A percentile compares a stretch with the other conserved stretches of the same genome.
Conservation (phyloP, 352 stramenopile species). For the Pythium monospermum region DNA sequence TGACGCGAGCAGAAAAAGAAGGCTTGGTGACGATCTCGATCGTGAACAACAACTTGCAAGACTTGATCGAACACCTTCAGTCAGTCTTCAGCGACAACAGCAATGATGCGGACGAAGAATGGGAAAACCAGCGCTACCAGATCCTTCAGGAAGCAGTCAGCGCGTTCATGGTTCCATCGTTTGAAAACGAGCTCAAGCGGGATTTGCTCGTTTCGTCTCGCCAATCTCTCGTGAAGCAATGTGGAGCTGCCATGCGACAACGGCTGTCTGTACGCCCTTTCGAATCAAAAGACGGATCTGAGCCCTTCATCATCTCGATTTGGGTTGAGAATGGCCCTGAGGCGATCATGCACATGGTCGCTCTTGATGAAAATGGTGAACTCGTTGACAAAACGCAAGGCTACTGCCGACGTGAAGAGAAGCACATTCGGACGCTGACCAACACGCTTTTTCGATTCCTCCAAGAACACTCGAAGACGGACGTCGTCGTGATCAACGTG, state of each 20-base stretch:
- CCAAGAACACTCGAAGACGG: constrained; percentile 70
- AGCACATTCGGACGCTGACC: constrained; percentile 68
- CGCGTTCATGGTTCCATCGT: constrained; percentile 77
- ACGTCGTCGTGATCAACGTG: constrained; percentile 87
- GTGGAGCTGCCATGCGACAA: constrained; percentile 58
- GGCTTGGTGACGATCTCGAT: constrained; percentile 69
- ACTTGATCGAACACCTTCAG: constrained; percentile 80
- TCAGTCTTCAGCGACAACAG: constrained; percentile 53
- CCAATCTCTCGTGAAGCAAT: constrained; percentile 74
- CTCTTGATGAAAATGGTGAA: constrained; percentile 82
- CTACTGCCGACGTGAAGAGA: constrained; percentile 73
- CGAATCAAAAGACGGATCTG: constrained; percentile 65
- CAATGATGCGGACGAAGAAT: constrained; percentile 70
- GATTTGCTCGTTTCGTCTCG: constrained; percentile 68
- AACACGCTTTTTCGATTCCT: constrained; percentile 79
- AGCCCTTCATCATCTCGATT: constrained; percentile 84
- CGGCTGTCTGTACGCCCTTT: constrained; percentile 72
- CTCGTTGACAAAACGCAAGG: constrained; percentile 84
- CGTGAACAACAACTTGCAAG: constrained; percentile 77
- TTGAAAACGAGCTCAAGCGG: constrained; percentile 82
- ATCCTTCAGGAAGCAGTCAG: constrained; percentile 83
- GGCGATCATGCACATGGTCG: constrained; percentile 79
- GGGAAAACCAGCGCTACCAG: constrained; percentile 79
- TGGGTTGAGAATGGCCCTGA: constrained; percentile 79
- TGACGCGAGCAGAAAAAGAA: constrained; percentile 82